Base-by-base conservation (phyloP, 23 red algal genomes). In the Cyanidiococcus yangmingshanensis region DNA sequence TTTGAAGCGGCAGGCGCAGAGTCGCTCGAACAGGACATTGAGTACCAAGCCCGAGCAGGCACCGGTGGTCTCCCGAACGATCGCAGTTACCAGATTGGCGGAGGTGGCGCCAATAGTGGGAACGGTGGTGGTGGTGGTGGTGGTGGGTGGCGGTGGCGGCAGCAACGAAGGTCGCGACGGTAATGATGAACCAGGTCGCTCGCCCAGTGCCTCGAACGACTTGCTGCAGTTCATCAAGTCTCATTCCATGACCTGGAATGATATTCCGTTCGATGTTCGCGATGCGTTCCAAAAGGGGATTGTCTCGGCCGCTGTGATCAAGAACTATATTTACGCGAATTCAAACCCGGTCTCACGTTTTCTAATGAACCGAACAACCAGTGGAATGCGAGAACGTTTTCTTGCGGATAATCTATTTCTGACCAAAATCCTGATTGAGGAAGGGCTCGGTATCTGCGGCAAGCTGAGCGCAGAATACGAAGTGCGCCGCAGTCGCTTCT, bases 381-480 rank as follows among this genome's bases (percentile, higher is more conserved):
- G 79, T 21, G 91, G 82, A 0, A 88, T 96, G 92, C 83, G 92
- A 0, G 87, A 88, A 71, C 79, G 94, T 2, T 91, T 98, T 51
- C 76, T 98, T 24, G 94, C 94, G 30, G 94, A 98, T 59, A 83
- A 89, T 58, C 82, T 91, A 38, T 98, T 98, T 63, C 45, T 91
- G 50, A 75, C 87, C 57, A 98, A 98, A 77, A 92, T 98, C 37
- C 40, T 86, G 17, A 92, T 98, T 67, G 94, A 98, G 67, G 88
- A 98, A 80, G 89, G 80, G 2, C 86, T 98, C 27, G 94, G 94
- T 31, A 67, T 98, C 58, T 88, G 82, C 57, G 94, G 94, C 29
- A 98, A 98, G 59, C 84, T 98, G n/a, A 79, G 75, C 38, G 94
- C 94, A 18, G 94, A 98, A 68, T 91, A 87, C 79, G 85, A 98